Evolutionary conservation across 2,329 filamentous ascomycete genomes (phyloP), one percentile per base, ranked within the genome.

Genomic region (Hypoxylon sp.): DNA sequence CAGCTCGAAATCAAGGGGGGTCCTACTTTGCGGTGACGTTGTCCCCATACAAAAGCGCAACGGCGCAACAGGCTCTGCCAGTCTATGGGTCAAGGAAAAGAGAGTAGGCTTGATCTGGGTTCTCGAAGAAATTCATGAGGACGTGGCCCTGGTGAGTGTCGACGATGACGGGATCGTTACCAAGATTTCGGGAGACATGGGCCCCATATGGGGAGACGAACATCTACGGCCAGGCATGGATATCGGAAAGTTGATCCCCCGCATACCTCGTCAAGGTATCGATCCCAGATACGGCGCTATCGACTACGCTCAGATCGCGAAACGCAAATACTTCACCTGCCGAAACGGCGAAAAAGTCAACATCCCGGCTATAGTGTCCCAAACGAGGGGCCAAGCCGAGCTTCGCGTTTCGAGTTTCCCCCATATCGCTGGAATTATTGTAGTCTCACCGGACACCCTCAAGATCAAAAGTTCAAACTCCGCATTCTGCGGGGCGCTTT

Each of bases 41-140:
- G 93, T 99, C 16, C 96, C 96, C 0, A 99, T 99, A 64, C 92
- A 94, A 77, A 99, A 98, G 79, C 89, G 96, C 65, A 97, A 99
- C 73, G 96, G 96, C 3, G 87, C 91, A 9, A 95, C 91, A 3
- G 96, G 96, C 1, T 94, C 96, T 61, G 96, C 96, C 36, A 98
- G 94, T 78, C 82, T 99, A 38, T 99, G 96, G 96, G 96, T 99
- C 2, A 99, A 99, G 81, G 96, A 99, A 78, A 99, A 99, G 79
- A 88, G 91, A 50, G 89, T 93, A 54, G 94, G 95, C 8, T 80
- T 99, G 64, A 98, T 99, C 64, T 99, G 96, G 96, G 96, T 99
- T 7, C 81, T 99, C 1, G 96, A 99, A 77, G 96, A 99, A 79
- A 98, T 99, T 65, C 93, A 95, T 58, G 96, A 99, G 79, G 94